These are phyloP conservation scores for Hypoxylon sp. DNA, from an alignment of 2,329 filamentous ascomycete species.

Conservation along the genomic window DNA sequence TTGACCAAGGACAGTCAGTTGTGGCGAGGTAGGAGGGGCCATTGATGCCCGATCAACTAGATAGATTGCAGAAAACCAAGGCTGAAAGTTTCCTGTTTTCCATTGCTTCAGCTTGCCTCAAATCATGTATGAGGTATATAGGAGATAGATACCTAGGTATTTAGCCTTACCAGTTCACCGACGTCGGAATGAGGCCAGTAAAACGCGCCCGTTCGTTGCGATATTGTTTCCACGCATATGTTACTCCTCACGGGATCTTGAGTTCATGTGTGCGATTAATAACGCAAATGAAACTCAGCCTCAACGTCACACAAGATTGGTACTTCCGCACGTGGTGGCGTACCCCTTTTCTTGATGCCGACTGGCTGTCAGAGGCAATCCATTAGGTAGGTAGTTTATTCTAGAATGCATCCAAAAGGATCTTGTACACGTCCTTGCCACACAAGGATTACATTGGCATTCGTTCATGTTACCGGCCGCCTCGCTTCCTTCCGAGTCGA, in stretches of 20 bases:
- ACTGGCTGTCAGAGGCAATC: slow-evolving; percentile 9
- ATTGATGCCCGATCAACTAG: slow-evolving; percentile 17
- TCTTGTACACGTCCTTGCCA: not conserved
- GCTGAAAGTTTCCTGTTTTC: not conserved
- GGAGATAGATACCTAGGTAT: not conserved
- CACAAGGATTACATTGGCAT: not conserved
- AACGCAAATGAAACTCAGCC: slow-evolving; percentile 9
- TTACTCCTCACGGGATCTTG: slow-evolving; percentile 11
- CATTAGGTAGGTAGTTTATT: not conserved
- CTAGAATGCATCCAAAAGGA: not conserved
- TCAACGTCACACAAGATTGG: not conserved
- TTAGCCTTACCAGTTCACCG: slow-evolving; percentile 3
- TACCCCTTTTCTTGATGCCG: not conserved
- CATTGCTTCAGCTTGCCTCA: not conserved
- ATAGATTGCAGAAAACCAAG: not conserved
- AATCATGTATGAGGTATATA: not conserved
- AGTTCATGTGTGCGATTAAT: slow-evolving; percentile 12
- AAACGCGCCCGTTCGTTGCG: not conserved
- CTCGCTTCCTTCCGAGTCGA: slow-evolving; percentile 1
- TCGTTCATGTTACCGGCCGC: not conserved
- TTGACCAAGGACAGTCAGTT: slow-evolving; percentile 10
- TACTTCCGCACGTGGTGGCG: slow-evolving; percentile 7
- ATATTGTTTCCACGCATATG: slow-evolving; percentile 9
- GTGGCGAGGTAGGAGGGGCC: slow-evolving; percentile 18
- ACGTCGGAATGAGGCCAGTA: slow-evolving; percentile 3